Percentiles rank a stretch among this genome's conserved stretches.
These are phyloP conservation scores for Solanum hybrid DNA, from an alignment of 305 asterid species.

Conservation along the genomic window DNA sequence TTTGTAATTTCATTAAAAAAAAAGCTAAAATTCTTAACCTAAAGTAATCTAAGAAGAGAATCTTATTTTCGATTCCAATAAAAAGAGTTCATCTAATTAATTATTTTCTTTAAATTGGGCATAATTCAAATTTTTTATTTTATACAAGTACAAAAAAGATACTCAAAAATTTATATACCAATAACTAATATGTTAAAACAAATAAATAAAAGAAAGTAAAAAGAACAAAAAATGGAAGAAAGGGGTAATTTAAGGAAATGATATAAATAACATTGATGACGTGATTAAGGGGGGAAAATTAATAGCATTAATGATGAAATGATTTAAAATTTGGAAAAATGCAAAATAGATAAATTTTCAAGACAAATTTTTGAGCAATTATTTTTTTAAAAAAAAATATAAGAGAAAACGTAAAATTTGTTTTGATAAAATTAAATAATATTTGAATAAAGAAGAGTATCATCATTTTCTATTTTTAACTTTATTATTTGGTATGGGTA, in stretches of 20 bases:
- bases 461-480: too few species aligned
- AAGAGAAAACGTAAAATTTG: too few species aligned
- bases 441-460: too few species aligned
- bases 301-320: neutral
- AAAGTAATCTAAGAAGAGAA: neutral
- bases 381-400: too few species aligned
- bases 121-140: too few species aligned
- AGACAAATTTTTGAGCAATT: too few species aligned
- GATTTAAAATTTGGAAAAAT: neutral
- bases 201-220: neutral
- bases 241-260: neutral
- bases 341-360: neutral
- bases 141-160: neutral
- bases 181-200: too few species aligned
- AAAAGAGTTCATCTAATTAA: too few species aligned
- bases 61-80: neutral
- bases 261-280: neutral
- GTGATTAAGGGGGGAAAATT: neutral
- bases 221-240: neutral
- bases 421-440: too few species aligned
- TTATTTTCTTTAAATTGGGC: neutral
- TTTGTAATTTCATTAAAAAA: too few species aligned
- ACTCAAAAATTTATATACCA: neutral
- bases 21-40: neutral
- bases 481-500: too few species aligned